Base-by-base conservation (phyloP, 306 rosid genomes). In the Prunus davidiana region DNA sequence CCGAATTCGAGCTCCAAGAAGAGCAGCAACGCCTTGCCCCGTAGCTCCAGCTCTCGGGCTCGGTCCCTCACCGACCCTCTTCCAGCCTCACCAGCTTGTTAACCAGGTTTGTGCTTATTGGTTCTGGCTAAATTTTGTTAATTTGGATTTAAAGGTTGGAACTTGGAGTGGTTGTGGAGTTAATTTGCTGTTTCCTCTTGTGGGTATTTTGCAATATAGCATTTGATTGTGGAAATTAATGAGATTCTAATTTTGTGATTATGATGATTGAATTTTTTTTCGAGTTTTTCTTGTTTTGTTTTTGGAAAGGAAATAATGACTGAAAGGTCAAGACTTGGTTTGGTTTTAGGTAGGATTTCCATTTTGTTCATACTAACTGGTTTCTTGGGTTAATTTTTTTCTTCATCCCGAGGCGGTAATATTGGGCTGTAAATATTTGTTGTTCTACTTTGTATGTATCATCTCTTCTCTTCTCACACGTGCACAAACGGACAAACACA, bases 41-140 rank as follows among this genome's bases (percentile, higher is more conserved):
- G 99, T 50, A 92, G 98, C 84, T 92, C 98, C 0, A 96, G 99
- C 67, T 84, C 98, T 3, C 92, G 99, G 8, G 84, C 99, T 6
- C 86, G 99, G 67, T 91, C 99, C 0, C 90, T 92, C 52, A 80
- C 98, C 43, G 99, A 96, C 64, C 94, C 99, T 74, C 83, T 96
- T 63, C 4, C 97, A 88, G 70, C 98, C 99, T 30, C 99, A 96
- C 27, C 99, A 92, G 75, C 97, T 96, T 50, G 87, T 87, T 74
- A 86, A 85, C 72, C 91, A 89, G 99, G 97, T 89, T 46, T 15
- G 69, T 51, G 5, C 27, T 49, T 12, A 5, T 1, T 72, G 63
- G 38, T 12, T 47, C 12, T 51, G 1, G 56, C 27, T 50, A 5
- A 50, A 18, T 25, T 81, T 47, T 30, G 34, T 10, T 64, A 47